These are phyloP conservation scores for Penicillium sp. DNA, from an alignment of 2,329 filamentous ascomycete species.

Conservation along the genomic window DNA sequence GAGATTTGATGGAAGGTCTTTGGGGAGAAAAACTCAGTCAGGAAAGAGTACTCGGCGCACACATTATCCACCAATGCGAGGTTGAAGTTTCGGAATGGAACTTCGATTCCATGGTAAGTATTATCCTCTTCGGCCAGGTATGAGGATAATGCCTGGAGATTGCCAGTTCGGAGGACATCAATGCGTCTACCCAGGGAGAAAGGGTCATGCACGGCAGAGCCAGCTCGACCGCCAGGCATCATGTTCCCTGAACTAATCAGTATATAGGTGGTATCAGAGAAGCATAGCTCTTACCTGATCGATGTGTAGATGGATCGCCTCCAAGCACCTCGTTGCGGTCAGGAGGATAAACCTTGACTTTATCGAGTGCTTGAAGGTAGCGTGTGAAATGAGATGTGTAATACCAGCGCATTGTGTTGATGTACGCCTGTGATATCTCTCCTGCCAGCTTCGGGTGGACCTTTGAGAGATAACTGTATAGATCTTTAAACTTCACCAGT, in stretches of 20 bases:
- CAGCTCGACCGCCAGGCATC: constrained; percentile 41
- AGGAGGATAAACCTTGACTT: constrained; percentile 76
- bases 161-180: constrained; percentile 73
- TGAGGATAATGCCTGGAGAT: constrained; percentile 75
- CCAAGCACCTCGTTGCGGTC: constrained; percentile 83
- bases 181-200: constrained; percentile 85
- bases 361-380: constrained; percentile 80
- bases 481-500: constrained; percentile 82
- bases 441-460: constrained; percentile 81
- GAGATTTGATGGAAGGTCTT: constrained; percentile 74
- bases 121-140: constrained; percentile 91
- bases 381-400: constrained; percentile 87
- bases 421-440: constrained; percentile 88
- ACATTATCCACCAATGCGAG: constrained; percentile 91
- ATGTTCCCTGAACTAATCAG: constrained; percentile 33
- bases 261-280: neutral
- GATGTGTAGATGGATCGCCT: constrained; percentile 69
- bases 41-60: constrained; percentile 90
- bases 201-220: constrained; percentile 65
- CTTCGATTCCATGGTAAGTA: constrained; percentile 79
- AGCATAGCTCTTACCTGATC: constrained; percentile 46
- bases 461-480: constrained; percentile 80
- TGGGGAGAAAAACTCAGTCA: constrained; percentile 84
- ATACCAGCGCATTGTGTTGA: constrained; percentile 99
- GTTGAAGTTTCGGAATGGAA: constrained; percentile 92